phyloP scores from a whole-genome alignment of 2,329 filamentous ascomycete species.

The Neophaeococcomyces aloes region DNA sequence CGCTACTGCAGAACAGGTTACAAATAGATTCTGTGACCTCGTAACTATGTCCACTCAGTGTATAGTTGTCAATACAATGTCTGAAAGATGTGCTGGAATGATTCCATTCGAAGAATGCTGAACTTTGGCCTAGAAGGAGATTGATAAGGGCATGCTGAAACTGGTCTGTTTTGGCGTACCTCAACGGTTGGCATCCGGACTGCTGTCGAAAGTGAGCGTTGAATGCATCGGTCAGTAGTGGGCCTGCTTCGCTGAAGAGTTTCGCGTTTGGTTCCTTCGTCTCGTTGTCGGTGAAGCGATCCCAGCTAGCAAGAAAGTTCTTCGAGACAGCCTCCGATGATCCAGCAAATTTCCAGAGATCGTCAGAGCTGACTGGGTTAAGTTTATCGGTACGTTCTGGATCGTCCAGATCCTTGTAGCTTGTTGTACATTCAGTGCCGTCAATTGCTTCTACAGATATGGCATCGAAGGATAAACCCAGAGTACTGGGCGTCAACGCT shows the following conservation, averaged over 20 bases:
- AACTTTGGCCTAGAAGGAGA: conserved; percentile 36
- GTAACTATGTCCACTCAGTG: conserved; percentile 36
- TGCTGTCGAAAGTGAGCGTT: conserved; percentile 15
- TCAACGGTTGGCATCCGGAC: neutral
- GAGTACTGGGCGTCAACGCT: neutral
- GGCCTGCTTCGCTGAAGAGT: conserved; percentile 32
- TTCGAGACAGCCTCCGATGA: conserved; percentile 15
- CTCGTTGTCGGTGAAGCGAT: conserved; percentile 28
- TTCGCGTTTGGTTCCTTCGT: conserved; percentile 20
- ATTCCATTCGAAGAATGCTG: conserved; percentile 34
- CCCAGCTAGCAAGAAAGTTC: conserved; percentile 30
- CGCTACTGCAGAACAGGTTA: conserved; percentile 9
- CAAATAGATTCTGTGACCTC: conserved; percentile 8
- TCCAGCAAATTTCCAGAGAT: conserved; percentile 29
- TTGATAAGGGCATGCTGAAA: conserved; percentile 33
- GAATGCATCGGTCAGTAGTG: conserved; percentile 31
- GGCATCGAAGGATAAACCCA: neutral
- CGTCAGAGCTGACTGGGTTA: conserved; percentile 8
- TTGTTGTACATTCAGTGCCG: conserved; percentile 10
- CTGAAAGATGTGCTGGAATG: conserved; percentile 28
- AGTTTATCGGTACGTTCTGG: too few species aligned
- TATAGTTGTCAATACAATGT: conserved; percentile 33
- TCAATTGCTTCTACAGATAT: conserved; percentile 9
- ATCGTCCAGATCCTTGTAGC: too few species aligned
- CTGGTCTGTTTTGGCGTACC: conserved; percentile 25